phyloP scores from a whole-genome alignment of 345 rosid species.

The Odontarrhena argentea region DNA sequence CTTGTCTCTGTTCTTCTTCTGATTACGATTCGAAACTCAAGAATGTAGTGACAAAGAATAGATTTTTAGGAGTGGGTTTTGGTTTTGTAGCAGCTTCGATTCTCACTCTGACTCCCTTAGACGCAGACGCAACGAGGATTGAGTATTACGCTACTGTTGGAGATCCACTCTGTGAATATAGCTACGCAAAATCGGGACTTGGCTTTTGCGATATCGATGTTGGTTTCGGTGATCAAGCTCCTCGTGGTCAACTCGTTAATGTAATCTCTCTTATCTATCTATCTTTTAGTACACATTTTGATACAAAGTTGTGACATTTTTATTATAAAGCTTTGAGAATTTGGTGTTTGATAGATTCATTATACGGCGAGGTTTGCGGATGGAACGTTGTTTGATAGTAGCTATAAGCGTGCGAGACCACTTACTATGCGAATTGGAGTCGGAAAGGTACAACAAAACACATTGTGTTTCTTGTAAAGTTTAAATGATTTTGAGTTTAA shows the following conservation, averaged over 20 bases:
- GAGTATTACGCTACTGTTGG: constrained; percentile 85
- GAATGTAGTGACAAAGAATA: constrained; percentile 37
- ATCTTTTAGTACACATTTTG: background rate
- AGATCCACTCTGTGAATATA: constrained; percentile 79
- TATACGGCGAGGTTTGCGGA: constrained; percentile 92
- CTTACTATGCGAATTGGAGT: constrained; percentile 95
- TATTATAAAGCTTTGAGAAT: constrained; percentile 10
- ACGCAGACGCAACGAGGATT: constrained; percentile 84
- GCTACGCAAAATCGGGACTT: constrained; percentile 71
- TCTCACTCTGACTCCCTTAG: constrained; percentile 59
- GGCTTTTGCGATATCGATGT: constrained; percentile 77
- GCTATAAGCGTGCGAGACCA: constrained; percentile 88
- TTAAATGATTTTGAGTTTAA: background rate
- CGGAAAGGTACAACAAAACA: constrained; percentile 62
- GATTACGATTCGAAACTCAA: constrained; percentile 27
- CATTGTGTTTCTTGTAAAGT: background rate
- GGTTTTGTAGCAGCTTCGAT: constrained; percentile 74
- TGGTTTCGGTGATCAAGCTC: constrained; percentile 74
- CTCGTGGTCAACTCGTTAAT: constrained; percentile 75
- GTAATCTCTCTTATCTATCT: constrained; percentile 41
- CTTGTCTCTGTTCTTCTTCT: constrained; percentile 44
- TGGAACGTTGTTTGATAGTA: constrained; percentile 89
- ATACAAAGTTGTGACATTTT: background rate
- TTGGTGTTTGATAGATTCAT: constrained; percentile 56
- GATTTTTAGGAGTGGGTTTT: constrained; percentile 51